A percentile compares a stretch with the other conserved stretches of the same genome.
phyloP scores from a whole-genome alignment of 208 protist species.

The Trypanosoma rangeli region DNA sequence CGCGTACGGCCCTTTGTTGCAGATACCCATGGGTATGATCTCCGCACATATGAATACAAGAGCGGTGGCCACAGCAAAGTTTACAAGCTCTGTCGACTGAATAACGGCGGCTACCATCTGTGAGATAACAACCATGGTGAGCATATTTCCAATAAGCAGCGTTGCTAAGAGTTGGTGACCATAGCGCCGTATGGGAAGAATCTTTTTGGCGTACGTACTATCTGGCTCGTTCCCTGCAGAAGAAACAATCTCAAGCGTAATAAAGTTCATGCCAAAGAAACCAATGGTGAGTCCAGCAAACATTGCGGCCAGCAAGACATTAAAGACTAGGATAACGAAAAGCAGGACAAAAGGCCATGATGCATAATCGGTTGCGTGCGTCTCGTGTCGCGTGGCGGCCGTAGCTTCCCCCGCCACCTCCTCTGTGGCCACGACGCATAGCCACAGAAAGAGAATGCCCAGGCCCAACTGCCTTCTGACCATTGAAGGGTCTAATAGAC shows the following conservation, averaged over 20 bases:
- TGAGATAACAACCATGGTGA: constrained; percentile 73
- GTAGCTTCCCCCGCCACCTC: background rate
- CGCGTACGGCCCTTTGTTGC: constrained; percentile 72
- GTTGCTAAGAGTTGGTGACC: constrained; percentile 76
- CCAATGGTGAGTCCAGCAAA: constrained; percentile 85
- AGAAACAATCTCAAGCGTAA: constrained; percentile 77
- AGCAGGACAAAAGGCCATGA: constrained; percentile 47
- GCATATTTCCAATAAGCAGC: constrained; percentile 83
- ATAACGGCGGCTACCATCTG: constrained; percentile 80
- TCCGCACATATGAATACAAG: constrained; percentile 77
- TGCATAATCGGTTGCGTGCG: constrained; percentile 31
- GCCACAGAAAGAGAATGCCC: background rate
- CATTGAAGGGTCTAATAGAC: background rate
- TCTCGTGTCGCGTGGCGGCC: background rate
- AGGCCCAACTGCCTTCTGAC: background rate
- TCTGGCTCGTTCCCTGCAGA: constrained; percentile 68
- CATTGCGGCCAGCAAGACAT: constrained; percentile 64
- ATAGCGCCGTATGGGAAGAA: constrained; percentile 67
- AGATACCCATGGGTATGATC: constrained; percentile 80
- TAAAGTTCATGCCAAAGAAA: constrained; percentile 76
- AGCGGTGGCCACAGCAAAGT: constrained; percentile 70
- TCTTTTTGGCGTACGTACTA: constrained; percentile 56
- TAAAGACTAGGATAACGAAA: constrained; percentile 44
- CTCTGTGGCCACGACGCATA: background rate
- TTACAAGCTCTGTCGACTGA: constrained; percentile 49